phyloP scores from a whole-genome alignment of 345 rosid species.

The Eutrema japonicum region DNA sequence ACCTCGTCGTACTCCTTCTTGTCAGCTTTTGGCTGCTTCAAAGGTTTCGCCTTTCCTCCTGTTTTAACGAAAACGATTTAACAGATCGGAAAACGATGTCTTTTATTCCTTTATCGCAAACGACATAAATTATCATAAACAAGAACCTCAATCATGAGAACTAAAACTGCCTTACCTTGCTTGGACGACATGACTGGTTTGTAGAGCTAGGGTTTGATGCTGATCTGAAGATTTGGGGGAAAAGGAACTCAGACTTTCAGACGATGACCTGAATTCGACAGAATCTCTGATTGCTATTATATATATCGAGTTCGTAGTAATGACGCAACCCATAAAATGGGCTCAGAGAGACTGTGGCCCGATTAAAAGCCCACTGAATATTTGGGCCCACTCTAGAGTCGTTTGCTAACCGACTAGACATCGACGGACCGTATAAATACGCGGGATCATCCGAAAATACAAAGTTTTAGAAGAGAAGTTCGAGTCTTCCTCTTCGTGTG shows the following conservation, averaged over 20 bases:
- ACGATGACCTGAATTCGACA: not conserved
- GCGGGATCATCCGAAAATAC: no score
- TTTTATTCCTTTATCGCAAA: not conserved
- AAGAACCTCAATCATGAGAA: not conserved
- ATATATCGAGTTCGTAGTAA: conserved; percentile 28
- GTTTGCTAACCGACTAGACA: no score
- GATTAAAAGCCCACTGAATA: not conserved
- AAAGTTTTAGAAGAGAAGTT: no score
- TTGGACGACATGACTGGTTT: conserved; percentile 38
- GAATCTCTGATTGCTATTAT: not conserved
- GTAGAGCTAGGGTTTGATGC: conserved; percentile 32
- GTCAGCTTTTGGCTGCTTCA: conserved; percentile 71
- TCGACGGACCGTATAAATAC: no score
- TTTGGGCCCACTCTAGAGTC: not conserved
- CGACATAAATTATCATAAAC: not conserved
- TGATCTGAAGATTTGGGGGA: conserved; percentile 13
- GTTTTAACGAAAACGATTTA: not conserved
- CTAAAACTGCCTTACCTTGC: conserved; percentile 25
- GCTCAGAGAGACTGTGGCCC: not conserved
- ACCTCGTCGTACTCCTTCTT: conserved; percentile 70
- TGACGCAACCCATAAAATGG: conserved; percentile 30
- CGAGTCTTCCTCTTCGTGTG: no score
- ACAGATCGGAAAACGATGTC: conserved; percentile 9
- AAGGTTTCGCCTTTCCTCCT: conserved; percentile 89
- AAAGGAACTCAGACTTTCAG: conserved; percentile 5